Evolutionary conservation across 441 rosid species (phyloP), one percentile per base, ranked within the genome.

Genomic region (Omphalea diandra): DNA sequence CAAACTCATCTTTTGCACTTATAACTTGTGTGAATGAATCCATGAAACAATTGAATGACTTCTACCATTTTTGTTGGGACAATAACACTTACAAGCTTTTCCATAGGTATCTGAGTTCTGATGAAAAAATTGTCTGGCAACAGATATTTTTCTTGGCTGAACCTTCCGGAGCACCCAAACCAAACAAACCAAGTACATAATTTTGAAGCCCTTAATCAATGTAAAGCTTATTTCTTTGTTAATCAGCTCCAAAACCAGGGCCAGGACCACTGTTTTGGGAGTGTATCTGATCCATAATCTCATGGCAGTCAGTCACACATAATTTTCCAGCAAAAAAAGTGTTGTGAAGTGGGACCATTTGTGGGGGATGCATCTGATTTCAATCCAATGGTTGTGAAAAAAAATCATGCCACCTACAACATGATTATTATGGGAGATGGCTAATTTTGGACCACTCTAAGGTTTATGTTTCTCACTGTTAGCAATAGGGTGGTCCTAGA

Each of bases 401-500:
- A 24, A 53, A 8, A 36, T 33, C 26, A 33, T 64, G 22, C 56
- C 70, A 66, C 63, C 73, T 62, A 63, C 58, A 41, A 8, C 8
- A 47, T 29, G n/a, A 32, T 69, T 14, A 55, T 56, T 47, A 52
- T 54, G 27, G 50, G 46, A 32, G 32, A 53, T 46, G 59, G 59
- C 46, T 20, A 26, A 50, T 18, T 44, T 14, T 58, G 82, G 78
- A 77, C 81, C 82, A 73, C 74, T 15, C 81, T 56, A 35, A 57
- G 5, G 11, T 57, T 36, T 38, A 15, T 20, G 6, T 4, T 17
- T 43, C 8, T 22, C 9, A 38, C 38, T 7, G 36, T 9, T 20
- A 62, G 27, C 11, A n/a, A 44, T 15, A 71, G 76, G 64, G 74
- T 71, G 82, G 82, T 78, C 82, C 82, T 54, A 27, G 12, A 52